Evolutionary conservation across 1,284 basidiomycete species (phyloP).

Genomic region (Malassezia dermatis): DNA sequence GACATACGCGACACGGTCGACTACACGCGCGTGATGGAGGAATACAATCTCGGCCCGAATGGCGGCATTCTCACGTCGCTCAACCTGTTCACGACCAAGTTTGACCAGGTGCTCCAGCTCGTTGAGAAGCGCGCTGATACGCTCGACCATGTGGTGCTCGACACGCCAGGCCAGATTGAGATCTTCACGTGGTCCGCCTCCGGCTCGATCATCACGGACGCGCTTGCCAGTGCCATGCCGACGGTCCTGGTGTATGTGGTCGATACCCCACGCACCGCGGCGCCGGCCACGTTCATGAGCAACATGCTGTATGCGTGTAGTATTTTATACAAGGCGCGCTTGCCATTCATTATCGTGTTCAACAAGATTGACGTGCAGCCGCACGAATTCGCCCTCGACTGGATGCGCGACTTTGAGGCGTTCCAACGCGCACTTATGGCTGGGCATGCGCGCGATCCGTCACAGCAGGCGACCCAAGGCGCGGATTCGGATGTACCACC

Average conservation of each 20-base stretch:
- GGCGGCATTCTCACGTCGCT: slow-evolving; percentile 93
- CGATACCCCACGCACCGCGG: slow-evolving; percentile 86
- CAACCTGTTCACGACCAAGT: slow-evolving; percentile 97
- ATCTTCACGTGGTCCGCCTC: slow-evolving; percentile 99
- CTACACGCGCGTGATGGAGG: slow-evolving; percentile 98
- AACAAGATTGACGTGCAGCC: slow-evolving; percentile 91
- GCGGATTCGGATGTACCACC: not conserved
- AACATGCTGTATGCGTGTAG: slow-evolving; percentile 99
- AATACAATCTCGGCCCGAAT: slow-evolving; percentile 98
- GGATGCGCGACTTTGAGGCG: slow-evolving; percentile 94
- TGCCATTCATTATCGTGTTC: slow-evolving; percentile 95
- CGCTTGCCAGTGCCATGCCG: slow-evolving; percentile 83
- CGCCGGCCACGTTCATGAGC: slow-evolving; percentile 97
- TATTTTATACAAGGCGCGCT: slow-evolving; percentile 93
- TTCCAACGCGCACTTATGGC: slow-evolving; percentile 53
- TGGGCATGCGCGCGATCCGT: slow-evolving; percentile 51
- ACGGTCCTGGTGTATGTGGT: slow-evolving; percentile 94
- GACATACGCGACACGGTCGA: slow-evolving; percentile 96
- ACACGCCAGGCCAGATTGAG: slow-evolving; percentile 98
- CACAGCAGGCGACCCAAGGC: slow-evolving; percentile 8
- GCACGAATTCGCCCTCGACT: slow-evolving; percentile 83
- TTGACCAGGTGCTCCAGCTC: slow-evolving; percentile 87
- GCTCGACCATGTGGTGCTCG: slow-evolving; percentile 80
- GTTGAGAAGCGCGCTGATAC: slow-evolving; percentile 79
- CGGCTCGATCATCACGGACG: slow-evolving; percentile 94